phyloP scores from a whole-genome alignment of 768 basidiomycete genomes.

The Psilocybe subaeruginosa region DNA sequence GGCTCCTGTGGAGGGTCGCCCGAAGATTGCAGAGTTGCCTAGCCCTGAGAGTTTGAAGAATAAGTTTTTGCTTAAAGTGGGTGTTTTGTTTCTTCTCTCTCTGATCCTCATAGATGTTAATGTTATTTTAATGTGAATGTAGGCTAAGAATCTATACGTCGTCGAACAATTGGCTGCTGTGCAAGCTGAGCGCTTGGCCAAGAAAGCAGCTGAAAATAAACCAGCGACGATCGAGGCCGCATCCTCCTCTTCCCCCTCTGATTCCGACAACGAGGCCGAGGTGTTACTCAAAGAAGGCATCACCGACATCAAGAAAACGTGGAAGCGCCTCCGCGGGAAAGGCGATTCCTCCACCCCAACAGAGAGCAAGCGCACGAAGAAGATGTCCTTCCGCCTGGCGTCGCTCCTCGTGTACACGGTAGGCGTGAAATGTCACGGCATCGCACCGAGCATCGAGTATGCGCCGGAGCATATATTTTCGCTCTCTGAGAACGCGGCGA shows the following conservation, averaged over 20 bases:
- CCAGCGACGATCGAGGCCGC: constrained; percentile 61
- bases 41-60: constrained; percentile 84
- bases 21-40: constrained; percentile 60
- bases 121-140: background rate
- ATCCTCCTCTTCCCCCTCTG: constrained; percentile 23
- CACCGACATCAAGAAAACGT: constrained; percentile 24
- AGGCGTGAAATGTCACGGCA: constrained; percentile 91
- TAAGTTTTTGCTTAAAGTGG: constrained; percentile 82
- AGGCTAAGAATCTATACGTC: constrained; percentile 52
- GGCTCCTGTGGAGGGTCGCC: constrained; percentile 44
- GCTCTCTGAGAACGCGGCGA: constrained; percentile 82
- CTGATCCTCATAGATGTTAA: background rate
- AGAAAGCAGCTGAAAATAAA: constrained; percentile 36
- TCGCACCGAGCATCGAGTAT: constrained; percentile 86
- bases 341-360: constrained; percentile 4
- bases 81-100: constrained; percentile 15
- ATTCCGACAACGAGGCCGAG: constrained; percentile 23
- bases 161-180: constrained; percentile 80
- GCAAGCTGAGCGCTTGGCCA: constrained; percentile 53
- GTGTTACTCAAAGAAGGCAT: constrained; percentile 20
- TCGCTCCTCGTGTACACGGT: constrained; percentile 90
- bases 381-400: constrained; percentile 77
- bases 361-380: constrained; percentile 45
- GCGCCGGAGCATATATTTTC: constrained; percentile 91
- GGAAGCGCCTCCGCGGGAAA: constrained; percentile 28